Evolutionary conservation across 352 stramenopile species (phyloP), one percentile per base, ranked within the genome.

Genomic region (Globisporangium paroecandrum): DNA sequence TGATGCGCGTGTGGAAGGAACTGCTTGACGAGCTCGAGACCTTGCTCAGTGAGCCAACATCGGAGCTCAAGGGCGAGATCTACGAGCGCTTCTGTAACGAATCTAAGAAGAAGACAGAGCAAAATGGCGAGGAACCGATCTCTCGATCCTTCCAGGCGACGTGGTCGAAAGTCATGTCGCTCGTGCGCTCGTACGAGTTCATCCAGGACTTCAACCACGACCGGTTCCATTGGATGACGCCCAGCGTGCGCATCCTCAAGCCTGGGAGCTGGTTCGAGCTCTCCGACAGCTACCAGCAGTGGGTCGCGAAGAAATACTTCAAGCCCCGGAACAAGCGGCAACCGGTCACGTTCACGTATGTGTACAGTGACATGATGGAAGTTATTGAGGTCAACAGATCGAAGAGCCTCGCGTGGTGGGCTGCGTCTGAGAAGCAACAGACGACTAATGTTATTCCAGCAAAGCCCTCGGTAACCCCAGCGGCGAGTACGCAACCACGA

Each of bases 181-280:
- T 58, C 54, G 54, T 32, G 13, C 25, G 54, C 29, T 41, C 54
- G 27, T 47, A 51, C 60, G 43, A 66, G 60, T 59, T 38, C 27
- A 66, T 59, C 24, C 32, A 12, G 18, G 60, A 46, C 20, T 66
- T 66, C 34, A 55, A 66, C 29, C 46, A 41, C 46, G 29, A 58
- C 47, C 38, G 10, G 12, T 49, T 66, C 13, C 12, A 49, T 13
- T 66, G 60, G 38, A 41, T 51, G 36, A 55, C 58, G 41, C 5
- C 34, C 12, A 20, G 60, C 18, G n/a, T 51, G 60, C 46, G 3
- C 4, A 43, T 36, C 25, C 9, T 13, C 20, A 15, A 43, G 51
- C 13, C 62, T 20, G 36, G 43, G 32, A 41, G 22, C 61, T 25
- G 29, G 29, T 24, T 25, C 27, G 54, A 41, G 20, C 22, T 58